A percentile compares a stretch with the other conserved stretches of the same genome.
Conservation (phyloP, 116 monocot species). For the Posidonia oceanica region DNA sequence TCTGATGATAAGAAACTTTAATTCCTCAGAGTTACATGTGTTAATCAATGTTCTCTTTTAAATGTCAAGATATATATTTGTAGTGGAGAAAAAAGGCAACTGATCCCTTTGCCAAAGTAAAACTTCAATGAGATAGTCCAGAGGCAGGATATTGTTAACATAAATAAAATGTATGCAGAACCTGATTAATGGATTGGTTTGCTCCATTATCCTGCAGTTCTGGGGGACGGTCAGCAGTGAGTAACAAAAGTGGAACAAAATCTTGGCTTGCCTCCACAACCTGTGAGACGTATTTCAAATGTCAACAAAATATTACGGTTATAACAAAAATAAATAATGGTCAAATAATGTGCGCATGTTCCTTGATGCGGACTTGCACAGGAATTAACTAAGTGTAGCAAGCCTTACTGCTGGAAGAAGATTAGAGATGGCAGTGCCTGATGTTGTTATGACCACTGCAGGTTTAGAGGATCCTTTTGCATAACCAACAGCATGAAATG, state of each 20-base stretch:
- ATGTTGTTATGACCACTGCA: conserved; percentile 84
- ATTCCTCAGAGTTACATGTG: no score
- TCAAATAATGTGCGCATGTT: neutral
- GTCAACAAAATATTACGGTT: no score
- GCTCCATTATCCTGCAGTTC: conserved; percentile 72
- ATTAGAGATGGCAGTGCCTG: conserved; percentile 92
- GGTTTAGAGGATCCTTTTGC: conserved; percentile 58
- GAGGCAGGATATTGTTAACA: neutral
- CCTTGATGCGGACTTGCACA: no score
- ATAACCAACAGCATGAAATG: conserved; percentile 92
- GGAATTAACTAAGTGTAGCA: neutral
- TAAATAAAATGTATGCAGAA: conserved; percentile 6
- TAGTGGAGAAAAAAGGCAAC: no score
- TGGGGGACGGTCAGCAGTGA: conserved; percentile 92
- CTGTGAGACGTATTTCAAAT: conserved; percentile 17
- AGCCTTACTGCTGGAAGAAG: conserved; percentile 74
- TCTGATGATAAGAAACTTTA: no score
- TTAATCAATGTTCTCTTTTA: no score
- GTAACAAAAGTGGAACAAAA: conserved; percentile 69
- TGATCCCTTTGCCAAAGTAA: neutral
- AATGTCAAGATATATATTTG: no score
- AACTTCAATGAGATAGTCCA: neutral
- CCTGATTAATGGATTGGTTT: conserved; percentile 92
- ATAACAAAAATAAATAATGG: neutral
- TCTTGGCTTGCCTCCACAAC: conserved; percentile 88